Percentiles rank a stretch among this genome's conserved stretches.
These are phyloP conservation scores for Pestalotiopsis fici DNA, from an alignment of 2,329 filamentous ascomycete genomes.

Conservation along the genomic window DNA sequence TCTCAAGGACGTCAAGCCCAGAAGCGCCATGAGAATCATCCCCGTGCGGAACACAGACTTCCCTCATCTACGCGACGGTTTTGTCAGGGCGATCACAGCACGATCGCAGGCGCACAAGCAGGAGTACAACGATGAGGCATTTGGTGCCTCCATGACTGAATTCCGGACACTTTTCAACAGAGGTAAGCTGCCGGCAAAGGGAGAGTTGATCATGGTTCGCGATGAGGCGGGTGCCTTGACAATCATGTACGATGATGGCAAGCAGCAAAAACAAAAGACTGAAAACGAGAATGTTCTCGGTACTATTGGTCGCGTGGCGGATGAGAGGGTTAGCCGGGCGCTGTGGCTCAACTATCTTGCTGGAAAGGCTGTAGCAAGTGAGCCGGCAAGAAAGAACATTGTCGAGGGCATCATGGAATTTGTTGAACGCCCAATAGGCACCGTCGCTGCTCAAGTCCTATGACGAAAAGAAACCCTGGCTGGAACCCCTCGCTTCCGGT, in stretches of 20 bases:
- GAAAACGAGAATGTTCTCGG: slow-evolving; percentile 59
- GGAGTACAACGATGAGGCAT: slow-evolving; percentile 68
- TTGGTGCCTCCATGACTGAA: slow-evolving; percentile 71
- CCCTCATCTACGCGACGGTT: slow-evolving; percentile 86
- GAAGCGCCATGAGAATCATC: slow-evolving; percentile 79
- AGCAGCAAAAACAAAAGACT: slow-evolving; percentile 30
- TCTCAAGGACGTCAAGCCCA: slow-evolving; percentile 65
- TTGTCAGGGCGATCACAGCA: slow-evolving; percentile 80
- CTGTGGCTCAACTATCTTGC: slow-evolving; percentile 91
- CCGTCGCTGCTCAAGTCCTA: slow-evolving; percentile 37
- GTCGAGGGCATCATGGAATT: slow-evolving; percentile 87
- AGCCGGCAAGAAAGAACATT: slow-evolving; percentile 77
- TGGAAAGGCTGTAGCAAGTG: slow-evolving; percentile 84
- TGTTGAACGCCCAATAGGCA: slow-evolving; percentile 85
- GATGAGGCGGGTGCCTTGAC: slow-evolving; percentile 66
- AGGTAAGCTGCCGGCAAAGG: slow-evolving; percentile 77
- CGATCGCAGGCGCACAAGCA: slow-evolving; percentile 62
- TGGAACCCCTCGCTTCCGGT: too few relatives aligned
- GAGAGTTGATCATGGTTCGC: slow-evolving; percentile 73
- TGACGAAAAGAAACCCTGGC: neutral
- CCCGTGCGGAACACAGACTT: slow-evolving; percentile 96
- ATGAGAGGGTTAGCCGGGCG: slow-evolving; percentile 78
- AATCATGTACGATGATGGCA: slow-evolving; percentile 64
- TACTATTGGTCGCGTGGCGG: slow-evolving; percentile 69
- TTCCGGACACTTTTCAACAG: slow-evolving; percentile 85